A percentile compares a stretch with the other conserved stretches of the same genome.
These are phyloP conservation scores for Gracilaria gracilis DNA, from an alignment of 23 red algal species.

Conservation along the genomic window DNA sequence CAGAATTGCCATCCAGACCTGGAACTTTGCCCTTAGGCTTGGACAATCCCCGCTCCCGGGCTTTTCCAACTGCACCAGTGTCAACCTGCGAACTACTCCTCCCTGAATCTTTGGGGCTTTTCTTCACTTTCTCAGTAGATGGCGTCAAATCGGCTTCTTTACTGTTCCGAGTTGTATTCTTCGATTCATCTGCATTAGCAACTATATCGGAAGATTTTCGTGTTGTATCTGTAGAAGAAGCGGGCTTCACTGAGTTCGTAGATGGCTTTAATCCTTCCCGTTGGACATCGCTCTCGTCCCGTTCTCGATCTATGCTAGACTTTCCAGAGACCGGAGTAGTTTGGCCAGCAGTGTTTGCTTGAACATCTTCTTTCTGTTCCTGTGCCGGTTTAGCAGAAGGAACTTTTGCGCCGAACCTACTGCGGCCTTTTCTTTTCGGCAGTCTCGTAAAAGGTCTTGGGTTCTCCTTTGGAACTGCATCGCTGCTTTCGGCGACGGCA, in stretches of 20 bases:
- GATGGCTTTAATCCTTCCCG: background rate
- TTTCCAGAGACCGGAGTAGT: background rate
- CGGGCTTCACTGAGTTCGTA: background rate
- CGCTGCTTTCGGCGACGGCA: background rate
- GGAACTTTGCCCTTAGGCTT: background rate
- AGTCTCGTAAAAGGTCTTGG: conserved; percentile 2
- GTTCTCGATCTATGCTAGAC: background rate
- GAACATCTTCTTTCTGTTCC: background rate
- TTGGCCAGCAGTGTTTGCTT: background rate
- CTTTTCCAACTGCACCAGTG: background rate
- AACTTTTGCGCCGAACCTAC: conserved; percentile 6
- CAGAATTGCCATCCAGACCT: background rate
- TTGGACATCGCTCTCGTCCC: background rate
- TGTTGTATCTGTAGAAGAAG: background rate
- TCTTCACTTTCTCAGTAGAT: background rate
- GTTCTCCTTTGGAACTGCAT: background rate
- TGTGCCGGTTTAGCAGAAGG: background rate
- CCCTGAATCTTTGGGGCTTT: background rate
- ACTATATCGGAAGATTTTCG: background rate
- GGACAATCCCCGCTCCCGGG: background rate
- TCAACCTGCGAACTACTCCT: background rate
- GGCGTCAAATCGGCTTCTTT: background rate
- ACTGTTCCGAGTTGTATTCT: background rate
- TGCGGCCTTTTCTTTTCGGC: conserved; percentile 22
- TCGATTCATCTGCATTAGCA: background rate